Evolutionary conservation across 2,329 filamentous ascomycete species (phyloP).

Genomic region (Calonectria leucothoes): DNA sequence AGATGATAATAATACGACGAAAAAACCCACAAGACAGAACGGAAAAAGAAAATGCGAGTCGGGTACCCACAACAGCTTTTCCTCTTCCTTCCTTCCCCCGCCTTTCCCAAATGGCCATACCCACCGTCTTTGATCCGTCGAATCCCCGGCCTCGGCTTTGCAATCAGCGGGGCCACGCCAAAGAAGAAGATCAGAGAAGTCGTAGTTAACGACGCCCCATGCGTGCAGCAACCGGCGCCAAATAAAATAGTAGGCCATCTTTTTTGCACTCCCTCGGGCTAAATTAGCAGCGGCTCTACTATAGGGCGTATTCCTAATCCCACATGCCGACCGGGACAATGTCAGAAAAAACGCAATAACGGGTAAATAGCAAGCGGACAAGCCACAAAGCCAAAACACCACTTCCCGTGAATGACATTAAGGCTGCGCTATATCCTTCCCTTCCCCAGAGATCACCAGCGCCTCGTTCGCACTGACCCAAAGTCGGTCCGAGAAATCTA

Average conservation of each 20-base stretch:
- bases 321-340: too few species aligned
- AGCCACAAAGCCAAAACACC: neutral
- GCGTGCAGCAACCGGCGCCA: conserved; percentile 15
- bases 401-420: neutral
- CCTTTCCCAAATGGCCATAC: too few species aligned
- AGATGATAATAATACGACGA: neutral
- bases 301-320: neutral
- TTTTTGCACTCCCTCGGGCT: neutral
- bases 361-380: too few species aligned
- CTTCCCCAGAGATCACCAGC: neutral
- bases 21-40: neutral
- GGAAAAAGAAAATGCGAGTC: neutral
- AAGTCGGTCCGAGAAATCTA: neutral
- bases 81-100: neutral
- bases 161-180: conserved; percentile 31
- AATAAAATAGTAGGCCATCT: too few species aligned
- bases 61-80: neutral
- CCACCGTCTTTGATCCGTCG: conserved; percentile 29
- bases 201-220: conserved; percentile 6
- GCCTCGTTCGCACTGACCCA: neutral
- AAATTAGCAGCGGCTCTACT: neutral
- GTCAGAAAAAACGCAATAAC: too few species aligned
- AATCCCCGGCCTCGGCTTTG: conserved; percentile 40
- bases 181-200: neutral
- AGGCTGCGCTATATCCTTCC: neutral